Base-by-base conservation (phyloP, 306 rosid species). In the Casuarina cunninghamiana region DNA sequence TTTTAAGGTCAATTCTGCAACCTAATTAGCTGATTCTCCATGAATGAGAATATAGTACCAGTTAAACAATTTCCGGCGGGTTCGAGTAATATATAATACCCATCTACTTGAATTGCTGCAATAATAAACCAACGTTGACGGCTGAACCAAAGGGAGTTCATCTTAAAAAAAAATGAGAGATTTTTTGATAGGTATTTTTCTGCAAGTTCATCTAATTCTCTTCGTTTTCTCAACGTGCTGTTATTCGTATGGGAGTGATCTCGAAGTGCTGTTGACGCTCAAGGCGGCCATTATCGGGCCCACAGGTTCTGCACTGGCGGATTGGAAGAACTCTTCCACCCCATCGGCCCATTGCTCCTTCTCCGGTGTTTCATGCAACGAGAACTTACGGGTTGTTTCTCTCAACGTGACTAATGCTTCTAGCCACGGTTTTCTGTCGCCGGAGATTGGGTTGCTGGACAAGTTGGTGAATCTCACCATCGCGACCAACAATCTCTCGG, bases 401-500 rank as follows among this genome's bases (percentile, higher is more conserved):
- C 86, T 94, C 5, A 82, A 84, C 65, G 70, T 94, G 2, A 78
- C 97, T 0, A 37, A 57, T 2, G 4, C 76, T 21, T 21, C 26
- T 53, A 89, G 89, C 5, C 87, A 74, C 41, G 95, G 97, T 0
- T 5, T 26, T 1, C 0, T 94, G 57, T 80, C 92, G 5, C 74
- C 88, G 43, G 98, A 87, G 84, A 90, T 94, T 39, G 98, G 98
- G 21, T 63, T 68, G 2, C 57, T 94, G 41, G 77, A 78, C 61
- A 87, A 80, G 73, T 84, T 94, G 0, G 86, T 84, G 21, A 83
- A 72, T 45, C 89, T 94, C 74, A 86, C 88, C 2, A 7, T 94
- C 10, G 37, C 87, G 2, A 37, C 0, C 35, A 16, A 81, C 81
- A 90, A 84, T 51, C 90, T 92, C 78, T 88, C 90, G 0, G 92